phyloP scores from a whole-genome alignment of 2,329 filamentous ascomycete species.

The Leptographium wingfieldii region DNA sequence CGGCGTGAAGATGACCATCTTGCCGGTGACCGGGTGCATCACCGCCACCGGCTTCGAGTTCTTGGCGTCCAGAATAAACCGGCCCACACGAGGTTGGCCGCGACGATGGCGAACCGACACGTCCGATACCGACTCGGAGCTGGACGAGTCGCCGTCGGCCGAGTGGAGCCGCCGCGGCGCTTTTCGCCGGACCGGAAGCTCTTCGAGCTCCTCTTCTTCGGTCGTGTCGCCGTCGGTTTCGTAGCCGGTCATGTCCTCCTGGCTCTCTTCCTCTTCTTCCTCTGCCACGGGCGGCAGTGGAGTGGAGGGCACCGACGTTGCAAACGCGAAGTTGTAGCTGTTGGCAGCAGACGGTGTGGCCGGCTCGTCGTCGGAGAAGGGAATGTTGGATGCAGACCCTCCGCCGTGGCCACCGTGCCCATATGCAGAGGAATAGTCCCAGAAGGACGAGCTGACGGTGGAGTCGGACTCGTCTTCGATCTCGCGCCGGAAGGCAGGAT shows the following conservation, averaged over 20 bases:
- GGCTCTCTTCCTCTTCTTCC: neutral
- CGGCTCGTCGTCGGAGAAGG: slow-evolving; percentile 19
- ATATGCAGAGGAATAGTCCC: slow-evolving; percentile 45
- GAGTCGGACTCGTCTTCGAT: slow-evolving; percentile 55
- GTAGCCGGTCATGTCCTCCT: slow-evolving; percentile 29
- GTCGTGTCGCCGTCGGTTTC: slow-evolving; percentile 51
- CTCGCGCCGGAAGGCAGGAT: slow-evolving; percentile 59
- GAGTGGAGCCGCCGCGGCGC: slow-evolving; percentile 22
- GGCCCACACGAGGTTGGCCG: slow-evolving; percentile 40
- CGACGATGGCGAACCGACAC: slow-evolving; percentile 30
- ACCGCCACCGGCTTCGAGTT: slow-evolving; percentile 47
- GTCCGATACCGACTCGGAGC: slow-evolving; percentile 40
- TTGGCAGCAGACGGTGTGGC: too few relatives aligned
- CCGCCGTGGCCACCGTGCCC: slow-evolving; percentile 9
- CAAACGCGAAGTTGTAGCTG: neutral
- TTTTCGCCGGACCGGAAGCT: slow-evolving; percentile 33
- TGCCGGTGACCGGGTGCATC: slow-evolving; percentile 42
- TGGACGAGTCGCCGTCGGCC: slow-evolving; percentile 27
- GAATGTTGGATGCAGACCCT: slow-evolving; percentile 6
- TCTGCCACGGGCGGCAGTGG: neutral
- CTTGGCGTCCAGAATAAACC: slow-evolving; percentile 40
- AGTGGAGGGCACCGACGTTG: neutral
- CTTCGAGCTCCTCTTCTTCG: slow-evolving; percentile 44
- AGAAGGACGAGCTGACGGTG: slow-evolving; percentile 46
- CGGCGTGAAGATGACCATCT: slow-evolving; percentile 52